Percentiles rank a stretch among this genome's conserved stretches.
Evolutionary conservation across 768 basidiomycete genomes (phyloP).

Genomic region (Russula abietina): DNA sequence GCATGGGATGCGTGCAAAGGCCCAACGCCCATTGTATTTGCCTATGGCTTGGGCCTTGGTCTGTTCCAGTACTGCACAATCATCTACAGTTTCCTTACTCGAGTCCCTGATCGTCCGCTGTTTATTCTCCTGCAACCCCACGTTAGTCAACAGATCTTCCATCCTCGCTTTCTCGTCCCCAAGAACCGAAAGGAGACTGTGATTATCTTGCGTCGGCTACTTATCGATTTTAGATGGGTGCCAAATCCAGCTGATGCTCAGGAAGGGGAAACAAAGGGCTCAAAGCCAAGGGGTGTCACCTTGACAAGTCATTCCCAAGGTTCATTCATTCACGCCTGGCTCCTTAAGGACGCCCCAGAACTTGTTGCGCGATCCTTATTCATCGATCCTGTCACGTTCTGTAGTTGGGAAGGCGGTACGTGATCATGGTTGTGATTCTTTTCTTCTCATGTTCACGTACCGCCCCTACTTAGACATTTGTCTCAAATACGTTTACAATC

Average conservation of each 20-base stretch:
- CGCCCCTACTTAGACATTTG: slow-evolving; percentile 60
- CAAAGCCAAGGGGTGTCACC: slow-evolving; percentile 52
- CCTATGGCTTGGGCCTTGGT: slow-evolving; percentile 88
- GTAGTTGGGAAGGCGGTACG: slow-evolving; percentile 89
- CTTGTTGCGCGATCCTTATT: slow-evolving; percentile 76
- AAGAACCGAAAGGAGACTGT: slow-evolving; percentile 58
- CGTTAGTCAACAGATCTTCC: slow-evolving; percentile 81
- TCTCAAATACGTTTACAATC: slow-evolving; percentile 82
- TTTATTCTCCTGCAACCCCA: slow-evolving; percentile 79
- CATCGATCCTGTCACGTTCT: slow-evolving; percentile 86
- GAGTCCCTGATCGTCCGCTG: slow-evolving; percentile 62
- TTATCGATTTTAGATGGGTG: slow-evolving; percentile 63
- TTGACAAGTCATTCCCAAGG: slow-evolving; percentile 89
- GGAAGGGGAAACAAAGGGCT: slow-evolving; percentile 22
- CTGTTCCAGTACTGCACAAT: slow-evolving; percentile 63
- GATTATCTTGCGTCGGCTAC: slow-evolving; percentile 47
- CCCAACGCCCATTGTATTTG: slow-evolving; percentile 68
- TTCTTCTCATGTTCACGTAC: slow-evolving; percentile 2
- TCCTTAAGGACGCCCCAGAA: slow-evolving; percentile 69
- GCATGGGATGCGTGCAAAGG: slow-evolving; percentile 55
- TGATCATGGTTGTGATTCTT: slow-evolving; percentile 18
- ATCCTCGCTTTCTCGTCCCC: slow-evolving; percentile 65
- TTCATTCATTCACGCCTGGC: slow-evolving; percentile 83
- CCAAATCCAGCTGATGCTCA: slow-evolving; percentile 28
- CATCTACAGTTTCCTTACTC: slow-evolving; percentile 50